Conservation (phyloP, 495 filamentous ascomycete genomes). For the Aspergillus coremiiformis region DNA sequence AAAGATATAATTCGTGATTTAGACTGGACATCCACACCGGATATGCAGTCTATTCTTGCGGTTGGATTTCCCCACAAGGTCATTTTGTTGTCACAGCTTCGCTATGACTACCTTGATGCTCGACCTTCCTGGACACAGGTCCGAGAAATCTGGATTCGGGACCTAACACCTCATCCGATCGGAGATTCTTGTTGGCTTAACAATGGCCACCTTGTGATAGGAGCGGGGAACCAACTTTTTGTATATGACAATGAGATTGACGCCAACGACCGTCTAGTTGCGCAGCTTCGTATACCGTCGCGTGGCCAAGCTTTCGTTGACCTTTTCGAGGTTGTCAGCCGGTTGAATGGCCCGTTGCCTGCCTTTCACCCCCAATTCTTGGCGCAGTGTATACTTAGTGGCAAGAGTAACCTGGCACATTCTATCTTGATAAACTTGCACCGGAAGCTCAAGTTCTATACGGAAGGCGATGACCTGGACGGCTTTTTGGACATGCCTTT, state of each 20-base stretch:
- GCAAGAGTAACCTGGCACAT: constrained; percentile 68
- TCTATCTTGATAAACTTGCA: constrained; percentile 66
- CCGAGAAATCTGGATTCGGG: constrained; percentile 70
- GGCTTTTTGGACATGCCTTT: constrained; percentile 66
- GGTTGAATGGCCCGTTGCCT: constrained; percentile 80
- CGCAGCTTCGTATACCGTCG: constrained; percentile 55
- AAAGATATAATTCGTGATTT: constrained; percentile 76
- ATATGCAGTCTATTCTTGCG: constrained; percentile 82
- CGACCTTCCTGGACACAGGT: constrained; percentile 87
- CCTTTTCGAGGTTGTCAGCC: constrained; percentile 72
- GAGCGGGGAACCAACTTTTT: constrained; percentile 89
- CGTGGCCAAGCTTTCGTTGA: constrained; percentile 46
- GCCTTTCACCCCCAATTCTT: constrained; percentile 92
- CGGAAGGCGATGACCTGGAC: constrained; percentile 75
- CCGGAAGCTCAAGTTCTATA: constrained; percentile 72
- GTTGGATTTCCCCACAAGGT: constrained; percentile 86
- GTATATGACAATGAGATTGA: constrained; percentile 71
- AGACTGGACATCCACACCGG: constrained; percentile 92
- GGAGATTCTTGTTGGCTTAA: constrained; percentile 88
- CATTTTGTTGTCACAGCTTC: constrained; percentile 78
- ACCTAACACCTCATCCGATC: constrained; percentile 85
- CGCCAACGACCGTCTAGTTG: constrained; percentile 52
- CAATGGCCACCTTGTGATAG: constrained; percentile 76
- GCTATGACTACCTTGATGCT: constrained; percentile 87
- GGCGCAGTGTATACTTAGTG: constrained; percentile 77